Conservation (phyloP, 2,329 filamentous ascomycete genomes). For the Neospermospora avenae region DNA sequence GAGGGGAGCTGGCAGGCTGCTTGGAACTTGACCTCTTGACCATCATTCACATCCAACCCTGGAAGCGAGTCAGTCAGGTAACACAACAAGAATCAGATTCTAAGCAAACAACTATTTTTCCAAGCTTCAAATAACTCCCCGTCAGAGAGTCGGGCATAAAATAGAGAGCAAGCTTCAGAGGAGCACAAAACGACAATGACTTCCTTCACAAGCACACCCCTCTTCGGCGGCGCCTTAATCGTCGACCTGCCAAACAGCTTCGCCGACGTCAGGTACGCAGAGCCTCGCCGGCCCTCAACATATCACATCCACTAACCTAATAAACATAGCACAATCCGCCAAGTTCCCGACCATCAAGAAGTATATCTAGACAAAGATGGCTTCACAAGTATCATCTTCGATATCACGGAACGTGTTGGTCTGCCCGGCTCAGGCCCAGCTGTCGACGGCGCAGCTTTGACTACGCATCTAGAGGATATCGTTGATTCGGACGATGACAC, state of each 20-base stretch:
- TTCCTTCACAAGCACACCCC: slow-evolving; percentile 53
- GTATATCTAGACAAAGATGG: slow-evolving; percentile 82
- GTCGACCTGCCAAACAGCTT: slow-evolving; percentile 66
- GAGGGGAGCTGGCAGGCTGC: slow-evolving; percentile 1
- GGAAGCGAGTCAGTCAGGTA: not conserved
- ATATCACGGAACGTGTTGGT: slow-evolving; percentile 80
- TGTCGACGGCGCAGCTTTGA: slow-evolving; percentile 67
- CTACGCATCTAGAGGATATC: slow-evolving; percentile 66
- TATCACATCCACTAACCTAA: slow-evolving; percentile 21
- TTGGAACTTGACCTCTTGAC: not conserved
- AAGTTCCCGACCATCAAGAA: slow-evolving; percentile 86
- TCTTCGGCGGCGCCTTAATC: slow-evolving; percentile 71
- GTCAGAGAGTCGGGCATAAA: not conserved
- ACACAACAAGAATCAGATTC: not conserved
- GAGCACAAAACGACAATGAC: slow-evolving; percentile 42
- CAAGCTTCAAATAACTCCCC: too few species aligned
- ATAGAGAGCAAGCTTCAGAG: not conserved
- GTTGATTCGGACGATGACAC: slow-evolving; percentile 61
- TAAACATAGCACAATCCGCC: slow-evolving; percentile 59
- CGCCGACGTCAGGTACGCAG: slow-evolving; percentile 66
- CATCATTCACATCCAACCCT: not conserved
- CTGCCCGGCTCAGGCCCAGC: slow-evolving; percentile 50
- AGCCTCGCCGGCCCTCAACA: slow-evolving; percentile 8
- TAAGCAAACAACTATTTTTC: too few species aligned
- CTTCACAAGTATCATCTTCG: slow-evolving; percentile 84